These are phyloP conservation scores for Pseudopyrenochaeta lycopersici DNA, from an alignment of 2,329 filamentous ascomycete genomes.

Conservation along the genomic window DNA sequence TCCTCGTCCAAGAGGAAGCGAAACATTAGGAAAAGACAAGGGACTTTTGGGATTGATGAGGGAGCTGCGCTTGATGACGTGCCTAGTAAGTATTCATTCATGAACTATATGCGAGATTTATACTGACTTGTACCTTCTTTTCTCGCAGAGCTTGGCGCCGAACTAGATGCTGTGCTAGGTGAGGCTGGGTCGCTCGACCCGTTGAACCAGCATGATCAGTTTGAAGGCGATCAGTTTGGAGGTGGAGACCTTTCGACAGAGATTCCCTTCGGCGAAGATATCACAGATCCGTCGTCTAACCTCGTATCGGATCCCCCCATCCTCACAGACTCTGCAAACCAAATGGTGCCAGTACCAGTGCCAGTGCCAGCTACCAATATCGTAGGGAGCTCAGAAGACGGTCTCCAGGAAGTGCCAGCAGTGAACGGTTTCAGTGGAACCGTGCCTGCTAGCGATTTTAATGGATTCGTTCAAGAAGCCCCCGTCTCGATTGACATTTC, in stretches of 20 bases:
- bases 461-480: no score
- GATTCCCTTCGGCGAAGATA: background rate
- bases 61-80: conserved; percentile 6
- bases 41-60: background rate
- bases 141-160: background rate
- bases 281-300: background rate
- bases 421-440: no score
- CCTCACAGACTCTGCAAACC: no score
- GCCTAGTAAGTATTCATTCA: background rate
- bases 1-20: background rate
- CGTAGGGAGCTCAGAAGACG: no score
- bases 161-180: background rate
- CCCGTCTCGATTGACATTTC: no score
- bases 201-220: background rate
- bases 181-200: conserved; percentile 5
- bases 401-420: no score
- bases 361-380: no score
- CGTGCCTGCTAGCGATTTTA: no score
- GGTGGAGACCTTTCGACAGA: background rate
- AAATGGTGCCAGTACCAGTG: no score
- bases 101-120: no score
- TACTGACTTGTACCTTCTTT: no score
- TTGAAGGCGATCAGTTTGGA: background rate
- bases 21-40: conserved; percentile 3
- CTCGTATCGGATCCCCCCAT: no score